Conservation (phyloP, 345 rosid genomes). For the Murraya koenigii region DNA sequence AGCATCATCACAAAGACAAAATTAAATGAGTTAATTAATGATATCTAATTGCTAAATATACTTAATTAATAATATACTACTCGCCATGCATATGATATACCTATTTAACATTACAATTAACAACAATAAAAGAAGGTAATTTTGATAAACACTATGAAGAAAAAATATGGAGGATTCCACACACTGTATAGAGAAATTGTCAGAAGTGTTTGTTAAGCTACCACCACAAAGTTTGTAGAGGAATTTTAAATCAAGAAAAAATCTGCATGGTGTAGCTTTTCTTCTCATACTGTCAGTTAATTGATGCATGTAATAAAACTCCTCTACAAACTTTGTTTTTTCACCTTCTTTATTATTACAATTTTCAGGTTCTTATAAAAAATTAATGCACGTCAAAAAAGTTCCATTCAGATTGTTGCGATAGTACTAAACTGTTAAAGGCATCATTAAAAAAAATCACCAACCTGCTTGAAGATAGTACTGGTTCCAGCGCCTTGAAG, state of each 20-base stretch:
- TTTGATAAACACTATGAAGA: neutral
- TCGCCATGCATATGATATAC: neutral
- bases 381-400: neutral
- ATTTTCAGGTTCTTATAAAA: no score
- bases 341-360: no score
- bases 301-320: no score
- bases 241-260: neutral
- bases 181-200: neutral
- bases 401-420: neutral
- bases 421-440: neutral
- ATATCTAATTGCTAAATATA: neutral
- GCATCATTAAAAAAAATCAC: neutral
- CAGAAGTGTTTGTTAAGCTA: neutral
- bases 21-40: no score
- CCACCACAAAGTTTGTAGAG: neutral
- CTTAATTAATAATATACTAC: neutral
- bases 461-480: slow-evolving; percentile 96
- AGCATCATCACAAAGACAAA: neutral
- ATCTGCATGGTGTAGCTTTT: neutral
- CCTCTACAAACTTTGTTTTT: no score
- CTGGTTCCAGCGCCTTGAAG: slow-evolving; percentile 92
- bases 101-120: neutral
- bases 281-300: neutral
- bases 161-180: neutral
- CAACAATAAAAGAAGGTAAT: neutral